Base-by-base conservation (phyloP, 345 rosid species). In the Citrus unshiu region DNA sequence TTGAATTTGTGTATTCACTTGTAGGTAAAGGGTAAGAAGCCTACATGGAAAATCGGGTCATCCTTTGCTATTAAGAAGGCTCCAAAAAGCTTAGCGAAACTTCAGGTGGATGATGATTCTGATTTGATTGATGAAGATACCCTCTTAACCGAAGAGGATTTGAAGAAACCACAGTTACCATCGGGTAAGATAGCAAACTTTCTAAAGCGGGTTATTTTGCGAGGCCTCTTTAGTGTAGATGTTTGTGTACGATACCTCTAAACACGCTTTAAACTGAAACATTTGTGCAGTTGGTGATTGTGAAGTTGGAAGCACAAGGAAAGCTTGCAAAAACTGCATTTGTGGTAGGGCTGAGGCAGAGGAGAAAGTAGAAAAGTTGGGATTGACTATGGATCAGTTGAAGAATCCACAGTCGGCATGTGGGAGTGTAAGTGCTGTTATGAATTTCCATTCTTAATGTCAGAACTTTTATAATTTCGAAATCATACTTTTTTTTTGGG, bases 331-430 rank as follows among this genome's bases (percentile, higher is more conserved):
- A 87, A 96, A 92, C 83, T 96, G 99, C 49, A 88, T 84, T 0
- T 96, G 99, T 82, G 99, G 99, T n/a, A 92, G 99, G 84, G 98
- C 98, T 43, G 99, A 96, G 86, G 90, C 68, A 46, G 98, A 97
- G 86, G 97, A 90, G 86, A 92, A 87, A 82, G 98, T 92, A 59
- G 83, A 85, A 76, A 93, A 91, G 87, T 77, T 92, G 60, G 98
- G 87, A 4, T 83, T 88, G 79, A 88, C 95, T 12, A 82, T 80
- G 82, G 98, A 97, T 81, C 97, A 97, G 74, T 74, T 94, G 70
- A 82, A 86, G 80, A 97, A 92, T 83, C 98, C 99, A 77, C 98
- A 93, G 63, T 94, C 99, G 46, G 89, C 98, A 6, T 97, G 99
- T 86, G 98, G 99, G 87, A 97, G 54, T 67, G 99, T 93, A 91